Conservation (phyloP, 805 yeast genomes). For the Lipomyces orientalis region DNA sequence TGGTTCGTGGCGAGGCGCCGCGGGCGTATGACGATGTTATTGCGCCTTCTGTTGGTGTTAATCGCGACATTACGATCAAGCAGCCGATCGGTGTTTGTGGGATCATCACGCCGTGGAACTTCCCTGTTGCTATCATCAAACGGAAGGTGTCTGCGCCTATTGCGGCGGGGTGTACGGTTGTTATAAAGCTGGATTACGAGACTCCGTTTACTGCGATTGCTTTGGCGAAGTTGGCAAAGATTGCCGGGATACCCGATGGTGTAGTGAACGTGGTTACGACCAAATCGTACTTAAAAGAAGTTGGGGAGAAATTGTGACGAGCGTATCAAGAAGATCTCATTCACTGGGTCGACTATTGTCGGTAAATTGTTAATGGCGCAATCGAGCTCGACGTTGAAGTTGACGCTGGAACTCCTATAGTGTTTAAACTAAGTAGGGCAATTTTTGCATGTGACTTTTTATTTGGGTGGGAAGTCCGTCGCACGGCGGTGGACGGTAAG, state of each 20-base stretch:
- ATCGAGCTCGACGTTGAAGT: constrained; percentile 63
- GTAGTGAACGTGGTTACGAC: constrained; percentile 66
- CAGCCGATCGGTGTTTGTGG: constrained; percentile 88
- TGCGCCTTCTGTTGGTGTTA: constrained; percentile 44
- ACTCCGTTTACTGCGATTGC: constrained; percentile 79
- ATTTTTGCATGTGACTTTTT: too few species aligned
- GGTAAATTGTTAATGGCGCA: constrained; percentile 72
- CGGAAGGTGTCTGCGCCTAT: constrained; percentile 68
- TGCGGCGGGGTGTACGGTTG: constrained; percentile 81
- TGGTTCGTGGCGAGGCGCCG: constrained; percentile 87
- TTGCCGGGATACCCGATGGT: constrained; percentile 77
- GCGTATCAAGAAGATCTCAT: constrained; percentile 67
- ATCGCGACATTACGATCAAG: constrained; percentile 61
- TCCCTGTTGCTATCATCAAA: constrained; percentile 63
- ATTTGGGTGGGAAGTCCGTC: too few species aligned
- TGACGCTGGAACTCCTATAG: constrained; percentile 75
- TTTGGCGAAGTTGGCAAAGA: constrained; percentile 60
- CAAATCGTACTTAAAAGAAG: constrained; percentile 43
- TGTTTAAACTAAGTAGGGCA: too few species aligned
- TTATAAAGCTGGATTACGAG: constrained; percentile 76
- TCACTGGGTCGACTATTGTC: constrained; percentile 78
- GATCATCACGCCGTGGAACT: constrained; percentile 83
- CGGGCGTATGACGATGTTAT: constrained; percentile 70
- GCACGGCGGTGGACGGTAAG: too few species aligned
- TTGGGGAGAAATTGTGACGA: constrained; percentile 60